Percentiles rank a stretch among this genome's conserved stretches.
Conservation (phyloP, 2,329 filamentous ascomycete genomes). For the Aspergillus flavus region DNA sequence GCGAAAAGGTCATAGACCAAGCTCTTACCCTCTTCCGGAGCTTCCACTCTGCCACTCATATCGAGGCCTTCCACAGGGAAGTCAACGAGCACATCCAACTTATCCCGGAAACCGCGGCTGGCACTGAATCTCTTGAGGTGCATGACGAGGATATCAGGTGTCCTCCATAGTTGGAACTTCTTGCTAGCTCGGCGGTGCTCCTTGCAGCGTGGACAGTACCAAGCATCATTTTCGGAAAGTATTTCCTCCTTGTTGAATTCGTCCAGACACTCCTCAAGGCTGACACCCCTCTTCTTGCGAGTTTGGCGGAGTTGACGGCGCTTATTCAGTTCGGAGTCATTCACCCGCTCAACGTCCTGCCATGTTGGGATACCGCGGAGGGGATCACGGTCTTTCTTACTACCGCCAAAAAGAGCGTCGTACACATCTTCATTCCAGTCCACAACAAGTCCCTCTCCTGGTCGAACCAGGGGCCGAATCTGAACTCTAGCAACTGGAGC, state of each 20-base stretch:
- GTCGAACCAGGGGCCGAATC: slow-evolving; percentile 69
- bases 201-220: slow-evolving; percentile 97
- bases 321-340: slow-evolving; percentile 65
- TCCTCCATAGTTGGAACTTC: slow-evolving; percentile 96
- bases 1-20: slow-evolving; percentile 91
- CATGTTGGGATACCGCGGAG: slow-evolving; percentile 65
- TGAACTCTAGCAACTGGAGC: slow-evolving; percentile 32
- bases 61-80: slow-evolving; percentile 90
- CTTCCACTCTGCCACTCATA: slow-evolving; percentile 74
- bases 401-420: slow-evolving; percentile 66
- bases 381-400: slow-evolving; percentile 48
- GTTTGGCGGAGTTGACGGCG: slow-evolving; percentile 64
- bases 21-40: slow-evolving; percentile 77
- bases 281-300: slow-evolving; percentile 75
- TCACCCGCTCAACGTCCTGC: slow-evolving; percentile 54
- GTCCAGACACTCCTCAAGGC: slow-evolving; percentile 85
- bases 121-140: slow-evolving; percentile 96
- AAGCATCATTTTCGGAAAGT: slow-evolving; percentile 91
- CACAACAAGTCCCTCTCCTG: slow-evolving; percentile 82
- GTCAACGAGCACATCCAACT: slow-evolving; percentile 86
- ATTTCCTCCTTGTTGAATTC: slow-evolving; percentile 95
- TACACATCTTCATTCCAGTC: slow-evolving; percentile 78
- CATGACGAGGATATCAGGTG: slow-evolving; percentile 90
- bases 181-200: slow-evolving; percentile 90
- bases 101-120: slow-evolving; percentile 78